phyloP scores from a whole-genome alignment of 106 monocot genomes.

The Posidonia australis region DNA sequence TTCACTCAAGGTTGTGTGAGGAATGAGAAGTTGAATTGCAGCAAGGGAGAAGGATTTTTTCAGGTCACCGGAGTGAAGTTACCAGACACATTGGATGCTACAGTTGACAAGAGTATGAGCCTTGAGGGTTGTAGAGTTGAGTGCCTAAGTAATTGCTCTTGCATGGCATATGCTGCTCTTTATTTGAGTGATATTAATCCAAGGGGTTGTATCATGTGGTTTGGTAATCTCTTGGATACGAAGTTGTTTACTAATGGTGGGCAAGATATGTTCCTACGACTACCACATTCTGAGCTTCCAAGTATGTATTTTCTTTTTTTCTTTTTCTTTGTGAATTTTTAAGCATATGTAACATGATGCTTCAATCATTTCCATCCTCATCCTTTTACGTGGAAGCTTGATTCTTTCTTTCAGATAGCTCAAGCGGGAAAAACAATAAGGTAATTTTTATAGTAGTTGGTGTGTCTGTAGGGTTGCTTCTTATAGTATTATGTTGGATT shows the following conservation, averaged over 20 bases:
- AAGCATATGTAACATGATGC: too few species aligned
- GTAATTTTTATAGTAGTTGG: background rate
- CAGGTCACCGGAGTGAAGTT: constrained; percentile 6
- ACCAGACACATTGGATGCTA: constrained; percentile 5
- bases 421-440: background rate
- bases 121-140: constrained; percentile 13
- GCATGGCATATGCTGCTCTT: constrained; percentile 25
- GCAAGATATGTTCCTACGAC: background rate
- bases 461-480: background rate
- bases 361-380: too few species aligned
- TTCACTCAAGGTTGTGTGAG: constrained; percentile 20
- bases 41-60: constrained; percentile 14
- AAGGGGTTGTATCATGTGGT: background rate
- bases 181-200: background rate
- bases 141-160: constrained; percentile 33
- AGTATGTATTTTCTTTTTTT: background rate
- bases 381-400: background rate
- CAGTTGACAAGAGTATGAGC: background rate
- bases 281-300: background rate
- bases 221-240: background rate
- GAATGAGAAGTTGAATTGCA: constrained; percentile 18
- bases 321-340: too few species aligned
- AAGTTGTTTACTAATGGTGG: background rate
- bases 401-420: background rate
- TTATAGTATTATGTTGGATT: background rate